Conservation (phyloP, 148 eudicot species). For the Pharnaceum exiguum region DNA sequence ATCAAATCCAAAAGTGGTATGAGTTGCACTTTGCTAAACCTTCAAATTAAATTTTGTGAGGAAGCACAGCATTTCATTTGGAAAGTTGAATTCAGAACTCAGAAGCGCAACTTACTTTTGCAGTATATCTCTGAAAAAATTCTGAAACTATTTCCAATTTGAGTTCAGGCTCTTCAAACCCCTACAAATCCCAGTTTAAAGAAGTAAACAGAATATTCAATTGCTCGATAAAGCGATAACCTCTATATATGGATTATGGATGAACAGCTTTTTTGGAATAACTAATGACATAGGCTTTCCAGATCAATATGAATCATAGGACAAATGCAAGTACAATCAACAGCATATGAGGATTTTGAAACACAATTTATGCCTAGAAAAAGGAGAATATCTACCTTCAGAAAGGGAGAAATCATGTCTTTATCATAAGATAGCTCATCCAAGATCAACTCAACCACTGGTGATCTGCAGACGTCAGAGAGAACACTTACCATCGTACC, state of each 20-base stretch:
- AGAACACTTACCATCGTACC: too few relatives aligned
- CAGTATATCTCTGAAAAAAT: constrained; percentile 65
- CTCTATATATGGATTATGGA: too few relatives aligned
- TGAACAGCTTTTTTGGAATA: not conserved
- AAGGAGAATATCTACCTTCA: constrained; percentile 49
- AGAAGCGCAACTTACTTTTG: constrained; percentile 47
- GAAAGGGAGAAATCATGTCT: constrained; percentile 54
- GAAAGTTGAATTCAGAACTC: not conserved
- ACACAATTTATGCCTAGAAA: too few relatives aligned
- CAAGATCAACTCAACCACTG: constrained; percentile 61
- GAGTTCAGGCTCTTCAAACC: constrained; percentile 58
- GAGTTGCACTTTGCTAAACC: too few relatives aligned
- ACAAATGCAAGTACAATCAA: not conserved
- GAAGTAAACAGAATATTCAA: not conserved
- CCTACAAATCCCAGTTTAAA: constrained; percentile 34
- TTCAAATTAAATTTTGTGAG: too few relatives aligned
- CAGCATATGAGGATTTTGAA: too few relatives aligned
- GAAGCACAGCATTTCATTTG: not conserved
- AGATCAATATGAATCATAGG: not conserved
- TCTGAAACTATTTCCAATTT: constrained; percentile 70
- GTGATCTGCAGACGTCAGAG: constrained; percentile 54
- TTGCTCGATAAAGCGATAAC: too few relatives aligned
- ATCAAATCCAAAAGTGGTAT: not conserved
- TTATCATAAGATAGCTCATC: constrained; percentile 70
- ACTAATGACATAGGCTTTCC: not conserved